A percentile compares a stretch with the other conserved stretches of the same genome.
These are phyloP conservation scores for Coemansia sp. DNA, from an alignment of 192 early-diverging fungal genomes.

Conservation along the genomic window DNA sequence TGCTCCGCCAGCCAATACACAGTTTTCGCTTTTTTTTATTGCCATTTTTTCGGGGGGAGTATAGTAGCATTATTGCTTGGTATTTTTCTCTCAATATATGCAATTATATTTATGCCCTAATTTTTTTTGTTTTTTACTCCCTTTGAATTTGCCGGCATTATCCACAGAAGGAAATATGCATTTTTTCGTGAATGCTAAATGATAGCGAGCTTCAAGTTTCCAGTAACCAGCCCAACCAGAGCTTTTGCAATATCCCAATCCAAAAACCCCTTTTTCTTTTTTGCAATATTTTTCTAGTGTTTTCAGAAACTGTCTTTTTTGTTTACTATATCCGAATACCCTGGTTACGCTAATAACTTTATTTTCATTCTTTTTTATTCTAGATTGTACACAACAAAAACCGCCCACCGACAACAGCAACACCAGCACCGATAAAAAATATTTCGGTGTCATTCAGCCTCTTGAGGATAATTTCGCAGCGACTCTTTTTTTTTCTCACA, in stretches of 20 bases:
- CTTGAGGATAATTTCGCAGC: background rate
- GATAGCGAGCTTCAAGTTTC: too few species aligned
- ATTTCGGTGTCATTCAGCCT: background rate
- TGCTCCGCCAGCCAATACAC: too few species aligned
- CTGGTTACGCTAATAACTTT: slow-evolving; percentile 5
- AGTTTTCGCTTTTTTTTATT: too few species aligned
- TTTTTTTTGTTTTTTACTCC: too few species aligned
- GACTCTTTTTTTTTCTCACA: background rate
- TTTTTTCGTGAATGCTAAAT: too few species aligned
- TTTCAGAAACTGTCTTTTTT: background rate
- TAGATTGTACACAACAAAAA: background rate
- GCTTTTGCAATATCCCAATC: background rate
- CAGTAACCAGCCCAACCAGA: too few species aligned
- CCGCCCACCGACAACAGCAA: background rate
- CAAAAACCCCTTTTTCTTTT: background rate
- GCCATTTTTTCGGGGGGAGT: too few species aligned
- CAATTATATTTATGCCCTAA: too few species aligned
- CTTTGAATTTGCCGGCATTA: too few species aligned
- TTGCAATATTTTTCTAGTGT: background rate
- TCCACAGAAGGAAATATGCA: too few species aligned
- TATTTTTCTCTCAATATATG: too few species aligned
- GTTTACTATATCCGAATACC: slow-evolving; percentile 1
- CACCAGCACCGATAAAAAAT: background rate
- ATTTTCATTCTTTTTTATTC: background rate
- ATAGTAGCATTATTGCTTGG: too few species aligned